Evolutionary conservation across 2,329 filamentous ascomycete genomes (phyloP).

Genomic region (Neodidymelliopsis sp.): DNA sequence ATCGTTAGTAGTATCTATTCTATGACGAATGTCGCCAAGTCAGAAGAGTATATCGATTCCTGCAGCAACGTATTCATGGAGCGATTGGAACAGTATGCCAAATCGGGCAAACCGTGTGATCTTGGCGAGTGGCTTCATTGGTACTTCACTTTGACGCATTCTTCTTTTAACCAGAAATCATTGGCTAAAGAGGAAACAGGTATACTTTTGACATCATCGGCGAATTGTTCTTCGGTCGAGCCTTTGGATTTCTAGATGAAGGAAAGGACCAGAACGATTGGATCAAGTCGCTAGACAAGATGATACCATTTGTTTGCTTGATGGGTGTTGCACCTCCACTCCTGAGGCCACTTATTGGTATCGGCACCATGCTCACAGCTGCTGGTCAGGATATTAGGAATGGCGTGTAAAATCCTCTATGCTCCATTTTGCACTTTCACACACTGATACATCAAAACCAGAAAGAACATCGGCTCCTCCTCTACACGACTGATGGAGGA

Average conservation of each 20-base stretch:
- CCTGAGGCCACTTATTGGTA: constrained; percentile 15
- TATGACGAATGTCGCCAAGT: constrained; percentile 6
- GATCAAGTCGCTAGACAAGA: constrained; percentile 39
- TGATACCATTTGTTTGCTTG: constrained; percentile 38
- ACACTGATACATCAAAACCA: no score
- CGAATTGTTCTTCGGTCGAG: constrained; percentile 15
- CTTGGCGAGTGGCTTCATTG: neutral
- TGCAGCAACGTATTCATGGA: neutral
- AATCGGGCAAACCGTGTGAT: neutral
- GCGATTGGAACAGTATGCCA: neutral
- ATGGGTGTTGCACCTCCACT: constrained; percentile 18
- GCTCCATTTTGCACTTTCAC: no score
- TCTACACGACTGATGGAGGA: no score
- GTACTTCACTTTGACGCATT: no score
- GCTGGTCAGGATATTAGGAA: no score
- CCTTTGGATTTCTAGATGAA: constrained; percentile 26
- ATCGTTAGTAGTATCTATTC: constrained; percentile 17
- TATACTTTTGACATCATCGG: constrained; percentile 18
- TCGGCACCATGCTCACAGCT: no score
- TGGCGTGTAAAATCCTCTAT: no score
- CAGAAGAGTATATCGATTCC: constrained; percentile 5
- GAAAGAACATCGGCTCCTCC: no score
- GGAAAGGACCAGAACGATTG: constrained; percentile 25
- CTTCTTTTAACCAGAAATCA: no score
- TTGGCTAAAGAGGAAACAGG: no score